phyloP scores from a whole-genome alignment of 352 stramenopile species.

The Phytopythium boreale region DNA sequence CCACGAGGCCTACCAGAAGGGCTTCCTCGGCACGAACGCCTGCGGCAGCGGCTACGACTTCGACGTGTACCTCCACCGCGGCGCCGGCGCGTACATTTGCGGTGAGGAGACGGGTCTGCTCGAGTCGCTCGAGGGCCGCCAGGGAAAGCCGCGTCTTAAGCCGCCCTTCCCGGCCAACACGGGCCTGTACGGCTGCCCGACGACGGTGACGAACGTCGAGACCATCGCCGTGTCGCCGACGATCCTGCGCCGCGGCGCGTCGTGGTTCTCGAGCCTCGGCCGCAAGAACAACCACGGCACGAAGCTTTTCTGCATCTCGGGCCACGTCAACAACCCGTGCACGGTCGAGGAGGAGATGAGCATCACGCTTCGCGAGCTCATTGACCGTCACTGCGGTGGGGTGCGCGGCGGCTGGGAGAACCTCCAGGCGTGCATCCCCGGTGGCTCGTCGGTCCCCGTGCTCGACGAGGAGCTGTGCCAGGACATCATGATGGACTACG shows the following conservation, averaged over 20 bases:
- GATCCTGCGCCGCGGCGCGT: conserved; percentile 95
- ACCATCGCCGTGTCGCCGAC: conserved; percentile 98
- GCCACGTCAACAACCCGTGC: conserved; percentile 99
- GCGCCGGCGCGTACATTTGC: conserved; percentile 99
- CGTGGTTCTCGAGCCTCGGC: conserved; percentile 97
- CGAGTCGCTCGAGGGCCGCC: conserved; percentile 96
- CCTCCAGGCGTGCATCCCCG: conserved; percentile 97
- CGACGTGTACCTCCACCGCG: conserved; percentile 99
- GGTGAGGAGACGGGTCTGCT: conserved; percentile 99
- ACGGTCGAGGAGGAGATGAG: conserved; percentile 99
- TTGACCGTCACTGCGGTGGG: conserved; percentile 98
- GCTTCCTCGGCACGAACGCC: conserved; percentile 96
- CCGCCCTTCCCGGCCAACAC: conserved; percentile 99
- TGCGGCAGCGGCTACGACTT: conserved; percentile 99
- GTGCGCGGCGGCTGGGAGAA: conserved; percentile 99
- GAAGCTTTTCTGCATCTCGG: conserved; percentile 99
- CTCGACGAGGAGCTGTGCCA: conserved; percentile 92
- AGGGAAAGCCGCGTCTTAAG: conserved; percentile 98
- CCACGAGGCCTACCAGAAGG: conserved; percentile 97
- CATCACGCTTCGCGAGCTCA: conserved; percentile 97
- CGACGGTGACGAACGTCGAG: conserved; percentile 99
- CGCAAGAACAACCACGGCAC: conserved; percentile 98
- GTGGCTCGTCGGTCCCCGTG: conserved; percentile 95
- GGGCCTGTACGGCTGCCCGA: conserved; percentile 98
- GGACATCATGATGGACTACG: conserved; percentile 99